phyloP scores from a whole-genome alignment of 345 rosid genomes.

The Garcia nutans region DNA sequence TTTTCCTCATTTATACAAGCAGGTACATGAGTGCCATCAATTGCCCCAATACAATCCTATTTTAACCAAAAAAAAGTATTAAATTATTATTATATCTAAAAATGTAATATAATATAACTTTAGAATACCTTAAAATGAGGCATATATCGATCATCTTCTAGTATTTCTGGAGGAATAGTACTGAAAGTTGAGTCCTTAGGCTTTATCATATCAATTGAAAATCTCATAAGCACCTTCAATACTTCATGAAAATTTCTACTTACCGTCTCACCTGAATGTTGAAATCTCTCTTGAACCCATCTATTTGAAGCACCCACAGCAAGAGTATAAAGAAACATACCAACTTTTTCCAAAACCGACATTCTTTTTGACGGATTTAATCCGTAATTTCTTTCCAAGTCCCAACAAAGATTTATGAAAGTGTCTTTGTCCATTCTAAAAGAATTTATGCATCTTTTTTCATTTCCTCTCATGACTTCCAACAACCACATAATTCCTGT shows the following conservation, averaged over 20 bases:
- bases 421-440: too few relatives aligned
- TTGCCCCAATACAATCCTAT: background rate
- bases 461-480: too few relatives aligned
- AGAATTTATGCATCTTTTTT: too few relatives aligned
- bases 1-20: background rate
- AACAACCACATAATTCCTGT: too few relatives aligned
- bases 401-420: too few relatives aligned
- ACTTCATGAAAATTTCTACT: slow-evolving; percentile 1
- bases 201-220: background rate
- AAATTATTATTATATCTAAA: too few relatives aligned
- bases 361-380: too few relatives aligned
- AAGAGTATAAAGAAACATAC: too few relatives aligned
- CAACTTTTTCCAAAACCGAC: too few relatives aligned
- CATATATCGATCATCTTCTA: background rate
- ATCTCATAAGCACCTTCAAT: background rate
- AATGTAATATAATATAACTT: too few relatives aligned
- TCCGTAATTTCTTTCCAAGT: too few relatives aligned
- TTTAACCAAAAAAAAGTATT: background rate
- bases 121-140: background rate
- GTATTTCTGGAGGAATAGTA: background rate
- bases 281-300: background rate
- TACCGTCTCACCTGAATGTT: too few relatives aligned
- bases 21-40: background rate
- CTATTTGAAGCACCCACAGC: background rate
- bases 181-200: background rate